These are phyloP conservation scores for Mycena alexandri DNA, from an alignment of 768 basidiomycete species.

Conservation along the genomic window DNA sequence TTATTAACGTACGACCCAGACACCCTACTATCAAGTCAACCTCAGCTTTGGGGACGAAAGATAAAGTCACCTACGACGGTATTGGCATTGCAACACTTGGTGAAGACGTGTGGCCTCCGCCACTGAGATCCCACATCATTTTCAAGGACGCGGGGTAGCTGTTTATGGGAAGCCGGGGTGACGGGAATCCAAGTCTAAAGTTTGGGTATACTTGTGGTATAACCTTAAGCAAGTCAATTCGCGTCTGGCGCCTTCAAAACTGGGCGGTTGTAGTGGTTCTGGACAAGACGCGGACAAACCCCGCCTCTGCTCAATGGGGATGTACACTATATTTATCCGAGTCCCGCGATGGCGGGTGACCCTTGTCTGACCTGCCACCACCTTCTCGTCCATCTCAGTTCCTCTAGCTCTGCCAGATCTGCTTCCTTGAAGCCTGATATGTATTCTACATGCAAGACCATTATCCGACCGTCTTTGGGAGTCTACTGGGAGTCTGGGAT, in stretches of 20 bases:
- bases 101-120: constrained; percentile 21
- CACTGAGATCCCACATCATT: constrained; percentile 39
- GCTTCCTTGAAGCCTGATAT: too few relatives aligned
- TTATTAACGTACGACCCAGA: constrained; percentile 26
- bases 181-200: neutral
- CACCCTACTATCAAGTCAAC: constrained; percentile 6
- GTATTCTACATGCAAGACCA: too few relatives aligned
- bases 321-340: neutral
- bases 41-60: neutral
- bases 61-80: constrained; percentile 17
- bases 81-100: constrained; percentile 24
- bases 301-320: constrained; percentile 8
- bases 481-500: too few relatives aligned
- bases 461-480: too few relatives aligned
- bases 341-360: too few relatives aligned
- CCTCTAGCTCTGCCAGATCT: too few relatives aligned
- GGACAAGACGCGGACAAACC: constrained; percentile 21
- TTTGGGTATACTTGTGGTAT: neutral
- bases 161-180: neutral
- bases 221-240: too few relatives aligned
- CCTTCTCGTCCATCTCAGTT: too few relatives aligned
- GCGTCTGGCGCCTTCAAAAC: neutral
- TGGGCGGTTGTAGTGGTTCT: constrained; percentile 22
- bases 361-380: too few relatives aligned
- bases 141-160: neutral